Percentiles rank a stretch among this genome's conserved stretches.
These are phyloP conservation scores for Plasmopara muralis DNA, from an alignment of 352 stramenopile species.

Conservation along the genomic window DNA sequence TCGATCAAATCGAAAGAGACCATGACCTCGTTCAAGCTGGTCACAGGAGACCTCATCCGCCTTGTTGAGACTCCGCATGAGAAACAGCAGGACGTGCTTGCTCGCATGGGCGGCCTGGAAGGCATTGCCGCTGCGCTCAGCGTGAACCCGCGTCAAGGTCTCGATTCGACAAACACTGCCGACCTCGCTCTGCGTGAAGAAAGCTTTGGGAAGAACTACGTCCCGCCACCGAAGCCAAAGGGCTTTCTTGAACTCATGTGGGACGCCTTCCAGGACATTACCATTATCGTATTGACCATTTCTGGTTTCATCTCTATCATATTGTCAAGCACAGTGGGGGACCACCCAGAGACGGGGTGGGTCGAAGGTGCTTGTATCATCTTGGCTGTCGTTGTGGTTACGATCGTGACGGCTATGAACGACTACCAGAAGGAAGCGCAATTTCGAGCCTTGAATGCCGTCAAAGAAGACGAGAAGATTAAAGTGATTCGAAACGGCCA, in stretches of 20 bases:
- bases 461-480: constrained; percentile 74
- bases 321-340: constrained; percentile 43
- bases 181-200: constrained; percentile 38
- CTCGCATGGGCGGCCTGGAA: constrained; percentile 36
- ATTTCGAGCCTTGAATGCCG: constrained; percentile 76
- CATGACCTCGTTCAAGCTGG: constrained; percentile 39
- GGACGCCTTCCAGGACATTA: constrained; percentile 87
- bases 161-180: constrained; percentile 33
- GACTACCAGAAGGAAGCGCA: constrained; percentile 90
- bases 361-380: constrained; percentile 89
- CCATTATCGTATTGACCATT: constrained; percentile 84
- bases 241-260: constrained; percentile 79
- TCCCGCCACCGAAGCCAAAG: constrained; percentile 43
- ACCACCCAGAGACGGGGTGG: constrained; percentile 61
- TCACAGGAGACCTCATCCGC: constrained; percentile 52
- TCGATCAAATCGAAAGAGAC: not conserved
- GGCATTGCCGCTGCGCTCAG: constrained; percentile 41
- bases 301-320: constrained; percentile 81
- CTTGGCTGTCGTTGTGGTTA: constrained; percentile 83
- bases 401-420: constrained; percentile 79
- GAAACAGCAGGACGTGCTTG: constrained; percentile 37
- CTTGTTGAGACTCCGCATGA: constrained; percentile 61
- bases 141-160: constrained; percentile 38
- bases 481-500: constrained; percentile 66
- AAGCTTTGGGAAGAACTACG: constrained; percentile 59